These are phyloP conservation scores for Rhodotorula glutinis DNA, from an alignment of 1,284 basidiomycete species.

Conservation along the genomic window DNA sequence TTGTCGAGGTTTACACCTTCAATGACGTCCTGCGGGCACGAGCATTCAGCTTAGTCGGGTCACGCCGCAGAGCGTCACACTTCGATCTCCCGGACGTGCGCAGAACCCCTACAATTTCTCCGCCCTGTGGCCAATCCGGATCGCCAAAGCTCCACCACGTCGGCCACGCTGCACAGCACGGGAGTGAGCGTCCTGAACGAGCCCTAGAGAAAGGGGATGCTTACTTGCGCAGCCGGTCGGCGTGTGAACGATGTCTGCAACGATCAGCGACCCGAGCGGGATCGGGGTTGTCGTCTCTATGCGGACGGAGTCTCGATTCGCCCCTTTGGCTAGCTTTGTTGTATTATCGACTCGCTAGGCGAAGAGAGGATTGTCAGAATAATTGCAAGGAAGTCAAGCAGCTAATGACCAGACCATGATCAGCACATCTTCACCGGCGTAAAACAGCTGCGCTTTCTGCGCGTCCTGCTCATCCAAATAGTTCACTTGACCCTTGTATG, in stretches of 20 bases:
- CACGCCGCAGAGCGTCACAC: no score
- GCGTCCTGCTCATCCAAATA: conserved; percentile 9
- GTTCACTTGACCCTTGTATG: conserved; percentile 6
- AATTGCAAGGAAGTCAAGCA: neutral
- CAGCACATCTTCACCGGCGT: neutral
- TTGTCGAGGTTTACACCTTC: conserved; percentile 18
- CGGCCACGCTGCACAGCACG: conserved; percentile 1
- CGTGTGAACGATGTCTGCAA: conserved; percentile 9
- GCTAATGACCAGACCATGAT: conserved; percentile 1
- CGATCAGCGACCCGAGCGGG: conserved; percentile 4
- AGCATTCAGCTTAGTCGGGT: neutral
- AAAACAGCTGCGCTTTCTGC: conserved; percentile 11
- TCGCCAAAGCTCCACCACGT: conserved; percentile 4
- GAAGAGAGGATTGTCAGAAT: no score
- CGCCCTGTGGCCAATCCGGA: conserved; percentile 9
- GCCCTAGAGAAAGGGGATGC: no score
- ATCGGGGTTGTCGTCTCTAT: conserved; percentile 6
- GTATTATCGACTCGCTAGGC: conserved; percentile 25
- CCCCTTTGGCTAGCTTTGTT: conserved; percentile 8
- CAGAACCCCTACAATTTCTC: conserved; percentile 18
- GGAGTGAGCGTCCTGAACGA: no score
- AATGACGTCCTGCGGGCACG: conserved; percentile 15
- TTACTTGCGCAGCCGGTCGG: conserved; percentile 5
- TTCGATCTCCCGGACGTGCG: no score
- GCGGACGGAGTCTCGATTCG: conserved; percentile 11